Conservation (phyloP, 2,329 filamentous ascomycete species). For the Proliferodiscus dingleyae region DNA sequence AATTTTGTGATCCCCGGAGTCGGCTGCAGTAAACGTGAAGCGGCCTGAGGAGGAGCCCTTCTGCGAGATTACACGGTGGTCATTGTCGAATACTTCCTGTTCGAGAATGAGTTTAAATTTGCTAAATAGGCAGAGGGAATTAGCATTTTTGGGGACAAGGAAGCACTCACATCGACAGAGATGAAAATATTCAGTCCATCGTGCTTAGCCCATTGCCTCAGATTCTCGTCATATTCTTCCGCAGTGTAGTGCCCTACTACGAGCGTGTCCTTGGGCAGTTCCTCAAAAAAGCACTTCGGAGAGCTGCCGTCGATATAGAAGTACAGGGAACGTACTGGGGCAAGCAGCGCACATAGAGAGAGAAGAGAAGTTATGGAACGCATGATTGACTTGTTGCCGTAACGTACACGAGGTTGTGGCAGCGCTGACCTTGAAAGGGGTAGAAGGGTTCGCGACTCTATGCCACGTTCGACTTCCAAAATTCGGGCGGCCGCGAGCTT, state of each 20-base stretch:
- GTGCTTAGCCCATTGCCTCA: slow-evolving; percentile 65
- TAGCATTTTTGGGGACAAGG: no score
- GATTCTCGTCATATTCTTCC: slow-evolving; percentile 73
- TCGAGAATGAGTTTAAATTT: slow-evolving; percentile 4
- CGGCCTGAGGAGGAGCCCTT: slow-evolving; percentile 69
- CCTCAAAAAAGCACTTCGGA: slow-evolving; percentile 97
- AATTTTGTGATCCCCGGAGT: slow-evolving; percentile 91
- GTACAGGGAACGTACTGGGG: slow-evolving; percentile 77
- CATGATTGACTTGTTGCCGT: slow-evolving; percentile 38
- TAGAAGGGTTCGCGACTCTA: neutral
- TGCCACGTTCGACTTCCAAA: slow-evolving; percentile 4
- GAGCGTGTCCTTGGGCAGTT: slow-evolving; percentile 93
- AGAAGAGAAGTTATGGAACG: slow-evolving; percentile 60
- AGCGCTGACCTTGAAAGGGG: slow-evolving; percentile 7
- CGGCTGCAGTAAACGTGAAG: slow-evolving; percentile 93
- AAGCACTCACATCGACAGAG: slow-evolving; percentile 83
- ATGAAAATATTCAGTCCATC: slow-evolving; percentile 79
- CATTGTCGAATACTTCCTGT: slow-evolving; percentile 89
- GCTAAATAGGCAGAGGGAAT: slow-evolving; percentile 4
- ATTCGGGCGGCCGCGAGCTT: neutral
- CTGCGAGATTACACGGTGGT: slow-evolving; percentile 92
- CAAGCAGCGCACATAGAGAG: slow-evolving; percentile 53
- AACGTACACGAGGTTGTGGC: slow-evolving; percentile 1
- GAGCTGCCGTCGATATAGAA: slow-evolving; percentile 86
- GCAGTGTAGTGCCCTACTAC: slow-evolving; percentile 90